Percentiles rank a stretch among this genome's conserved stretches.
Evolutionary conservation across 345 rosid genomes (phyloP).

Genomic region (Alliaria petiolata): DNA sequence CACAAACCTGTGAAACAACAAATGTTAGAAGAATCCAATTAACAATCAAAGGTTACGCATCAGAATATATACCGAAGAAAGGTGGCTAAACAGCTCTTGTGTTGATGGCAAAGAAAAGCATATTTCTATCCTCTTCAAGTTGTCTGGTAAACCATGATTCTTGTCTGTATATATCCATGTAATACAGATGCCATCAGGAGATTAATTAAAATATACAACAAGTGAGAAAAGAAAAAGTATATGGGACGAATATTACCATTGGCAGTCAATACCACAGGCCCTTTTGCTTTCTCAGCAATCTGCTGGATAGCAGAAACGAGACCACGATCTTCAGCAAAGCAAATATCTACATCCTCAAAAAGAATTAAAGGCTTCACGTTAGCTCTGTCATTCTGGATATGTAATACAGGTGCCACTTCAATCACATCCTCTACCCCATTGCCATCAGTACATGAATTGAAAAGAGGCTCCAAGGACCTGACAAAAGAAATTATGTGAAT

Average conservation of each 20-base stretch:
- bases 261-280: constrained; percentile 83
- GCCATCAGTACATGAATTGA: constrained; percentile 35
- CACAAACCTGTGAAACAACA: constrained; percentile 57
- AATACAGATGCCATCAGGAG: constrained; percentile 9
- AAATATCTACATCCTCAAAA: constrained; percentile 90
- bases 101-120: constrained; percentile 51
- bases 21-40: constrained; percentile 20
- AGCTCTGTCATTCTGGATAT: constrained; percentile 32
- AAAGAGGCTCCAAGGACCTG: constrained; percentile 63
- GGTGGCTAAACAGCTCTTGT: constrained; percentile 56
- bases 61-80: constrained; percentile 43
- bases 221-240: background rate
- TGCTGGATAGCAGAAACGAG: constrained; percentile 76
- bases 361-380: constrained; percentile 69
- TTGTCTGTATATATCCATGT: constrained; percentile 46
- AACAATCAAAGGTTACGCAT: constrained; percentile 4
- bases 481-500: constrained; percentile 26
- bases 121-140: constrained; percentile 58
- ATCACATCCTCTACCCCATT: constrained; percentile 37
- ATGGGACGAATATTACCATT: constrained; percentile 50
- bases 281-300: constrained; percentile 84
- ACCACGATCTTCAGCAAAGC: constrained; percentile 89
- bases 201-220: background rate
- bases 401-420: constrained; percentile 35
- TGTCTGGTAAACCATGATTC: constrained; percentile 66